Conservation (phyloP, 495 filamentous ascomycete genomes). For the Trichocladium uniseriatum region DNA sequence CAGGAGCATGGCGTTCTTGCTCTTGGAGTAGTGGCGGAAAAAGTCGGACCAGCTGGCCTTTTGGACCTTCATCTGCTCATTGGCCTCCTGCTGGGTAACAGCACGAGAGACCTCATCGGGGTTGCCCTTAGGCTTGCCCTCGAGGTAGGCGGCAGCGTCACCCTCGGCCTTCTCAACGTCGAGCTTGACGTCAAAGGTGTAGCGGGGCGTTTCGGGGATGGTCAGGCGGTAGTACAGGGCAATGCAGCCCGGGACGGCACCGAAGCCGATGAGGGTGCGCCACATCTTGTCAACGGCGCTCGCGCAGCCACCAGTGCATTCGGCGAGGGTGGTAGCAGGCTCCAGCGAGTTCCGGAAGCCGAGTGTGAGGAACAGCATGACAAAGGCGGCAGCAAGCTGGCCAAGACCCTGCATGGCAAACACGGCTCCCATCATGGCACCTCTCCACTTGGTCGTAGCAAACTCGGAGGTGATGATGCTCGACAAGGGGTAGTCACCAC, state of each 20-base stretch:
- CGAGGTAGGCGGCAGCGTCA: conserved; percentile 57
- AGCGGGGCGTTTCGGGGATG: conserved; percentile 66
- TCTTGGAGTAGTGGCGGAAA: conserved; percentile 51
- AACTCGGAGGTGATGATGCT: conserved; percentile 80
- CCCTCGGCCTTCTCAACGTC: conserved; percentile 65
- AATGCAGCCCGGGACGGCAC: conserved; percentile 65
- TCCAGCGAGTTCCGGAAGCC: conserved; percentile 64
- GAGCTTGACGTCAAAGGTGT: conserved; percentile 70
- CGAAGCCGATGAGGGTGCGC: conserved; percentile 68
- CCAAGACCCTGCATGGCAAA: conserved; percentile 81
- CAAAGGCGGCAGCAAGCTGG: conserved; percentile 59
- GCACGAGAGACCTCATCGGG: conserved; percentile 54
- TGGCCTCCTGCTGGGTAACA: conserved; percentile 36
- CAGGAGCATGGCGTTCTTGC: conserved; percentile 58
- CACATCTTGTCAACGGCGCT: conserved; percentile 80
- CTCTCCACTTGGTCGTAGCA: conserved; percentile 66
- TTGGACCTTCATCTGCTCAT: conserved; percentile 41
- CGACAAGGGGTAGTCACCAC: conserved; percentile 78
- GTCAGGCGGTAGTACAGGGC: conserved; percentile 81
- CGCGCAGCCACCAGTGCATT: conserved; percentile 56
- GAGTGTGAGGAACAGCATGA: conserved; percentile 59
- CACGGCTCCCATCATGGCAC: conserved; percentile 75
- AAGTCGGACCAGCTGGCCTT: conserved; percentile 64
- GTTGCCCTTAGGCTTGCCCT: conserved; percentile 45
- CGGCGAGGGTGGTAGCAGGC: conserved; percentile 34